Base-by-base conservation (phyloP, 2,329 filamentous ascomycete species). In the Pochonia chlamydosporia region DNA sequence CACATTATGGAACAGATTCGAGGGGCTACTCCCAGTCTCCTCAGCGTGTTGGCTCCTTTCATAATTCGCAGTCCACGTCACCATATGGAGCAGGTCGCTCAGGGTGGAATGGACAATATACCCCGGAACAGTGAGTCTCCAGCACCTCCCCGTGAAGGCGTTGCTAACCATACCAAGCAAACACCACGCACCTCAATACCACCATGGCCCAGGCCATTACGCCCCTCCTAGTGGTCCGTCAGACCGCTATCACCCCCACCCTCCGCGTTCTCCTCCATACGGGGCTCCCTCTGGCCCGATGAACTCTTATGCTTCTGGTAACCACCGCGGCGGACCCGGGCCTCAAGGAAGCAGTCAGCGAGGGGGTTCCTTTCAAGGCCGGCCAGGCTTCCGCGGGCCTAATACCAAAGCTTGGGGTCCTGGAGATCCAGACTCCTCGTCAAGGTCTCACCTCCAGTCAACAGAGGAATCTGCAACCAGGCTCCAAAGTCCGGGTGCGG, bases 351-450 rank as follows among this genome's bases (percentile, higher is more conserved):
- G 70, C 18, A 59, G 59, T 13, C 70, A 71, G 63, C 61, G 82
- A 54, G 79, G 79, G 18, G 75, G 76, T 33, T 70, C 72, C 14
- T 85, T 82, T 57, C 77, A 84, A 44, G 69, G 68, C 25, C 71
- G 79, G 42, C 74, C 74, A 35, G 68, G 69, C 23, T 72, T 76
- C 49, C 76, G 84, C 44, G 81, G 82, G 30, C 72, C 52, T 70
- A 83, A 67, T 78, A 85, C 71, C 75, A 83, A 66, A 81, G 87
- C 89, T 40, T 91, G 88, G 85, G 85, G 79, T 47, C 75, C 81
- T 5, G 48, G 47, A 26, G 57, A 52, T 14, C 53, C 56, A 48
- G 55, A 52, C 3, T 51, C 57, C 16, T 41, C 55, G 10, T 46
- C 54, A 35, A 54, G 57, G 43, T 53, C 44, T 25, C 40, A 49